Base-by-base conservation (phyloP, 768 basidiomycete genomes). In the Leccinellum luteum region DNA sequence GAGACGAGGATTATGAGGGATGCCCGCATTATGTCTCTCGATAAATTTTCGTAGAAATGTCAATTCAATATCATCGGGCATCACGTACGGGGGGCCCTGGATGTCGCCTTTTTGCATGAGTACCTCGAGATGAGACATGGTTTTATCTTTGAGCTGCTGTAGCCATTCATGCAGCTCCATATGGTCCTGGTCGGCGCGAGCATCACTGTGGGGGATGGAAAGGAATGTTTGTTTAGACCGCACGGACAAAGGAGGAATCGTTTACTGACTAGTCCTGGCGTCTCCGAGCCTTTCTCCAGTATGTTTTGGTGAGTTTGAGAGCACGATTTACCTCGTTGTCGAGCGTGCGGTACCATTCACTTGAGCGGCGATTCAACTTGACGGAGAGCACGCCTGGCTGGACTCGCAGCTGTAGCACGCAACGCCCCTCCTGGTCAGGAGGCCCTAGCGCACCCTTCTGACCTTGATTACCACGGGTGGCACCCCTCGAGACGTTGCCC, bases 151-250 rank as follows among this genome's bases (percentile, higher is more conserved):
- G 64, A 92, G 78, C 70, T 91, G 90, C 64, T 92, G 90, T 2
- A 92, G 75, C 90, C 90, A 92, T 68, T 92, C 90, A 65, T 92
- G 90, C 21, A 92, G 75, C 68, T 92, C 90, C 89, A 92, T 92
- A 66, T 92, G 90, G 68, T 92, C 90, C 69, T 90, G 90, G 76
- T 92, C 90, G 1, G 90, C 90, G 50, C 86, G 84, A 51, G 87
- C 84, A 68, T 92, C 88, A 55, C 71, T 72, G 57, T 57, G 44
- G 38, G 53, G 13, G 47, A 38, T 30, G 9, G 34, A 32, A 25
- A 23, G 17, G 54, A 30, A 50, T 56, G 27, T 54, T 56, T 31
- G 60, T 63, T 58, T 60, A 52, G 19, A 25, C 41, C 35, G 38
- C 27, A 8, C 30, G 17, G 56, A 54, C 51, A 3, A 15, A 21